Conservation (phyloP, 805 yeast species). For the Yarrowia sp. region DNA sequence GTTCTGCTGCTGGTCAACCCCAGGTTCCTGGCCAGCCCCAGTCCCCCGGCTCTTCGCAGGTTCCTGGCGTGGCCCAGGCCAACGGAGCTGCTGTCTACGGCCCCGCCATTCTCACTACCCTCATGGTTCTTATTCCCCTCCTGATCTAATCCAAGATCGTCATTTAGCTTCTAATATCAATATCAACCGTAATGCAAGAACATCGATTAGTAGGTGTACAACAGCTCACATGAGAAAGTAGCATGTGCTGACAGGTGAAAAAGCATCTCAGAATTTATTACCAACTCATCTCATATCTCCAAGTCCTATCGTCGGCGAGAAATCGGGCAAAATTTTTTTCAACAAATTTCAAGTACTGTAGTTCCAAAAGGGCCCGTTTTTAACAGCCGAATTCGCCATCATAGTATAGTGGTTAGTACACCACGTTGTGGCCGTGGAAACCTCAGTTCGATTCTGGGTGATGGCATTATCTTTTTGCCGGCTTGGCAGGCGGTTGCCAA, state of each 20-base stretch:
- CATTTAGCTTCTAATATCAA: constrained; percentile 14
- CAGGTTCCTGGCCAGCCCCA: constrained; percentile 7
- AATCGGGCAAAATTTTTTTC: background rate
- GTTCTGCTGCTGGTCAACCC: background rate
- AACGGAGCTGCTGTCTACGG: background rate
- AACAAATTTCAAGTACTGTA: background rate
- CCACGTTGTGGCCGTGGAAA: constrained; percentile 39
- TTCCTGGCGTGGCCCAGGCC: constrained; percentile 9
- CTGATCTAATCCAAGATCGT: background rate
- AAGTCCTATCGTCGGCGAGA: too few species aligned
- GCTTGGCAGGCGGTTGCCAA: too few species aligned
- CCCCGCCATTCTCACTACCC: background rate
- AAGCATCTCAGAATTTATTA: too few species aligned
- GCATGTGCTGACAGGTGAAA: too few species aligned
- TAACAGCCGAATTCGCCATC: constrained; percentile 23
- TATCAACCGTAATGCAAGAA: too few species aligned
- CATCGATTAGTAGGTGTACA: too few species aligned
- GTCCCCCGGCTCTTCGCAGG: background rate
- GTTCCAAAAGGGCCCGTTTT: background rate
- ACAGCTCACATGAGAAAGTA: too few species aligned
- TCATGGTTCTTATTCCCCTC: background rate
- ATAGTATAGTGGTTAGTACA: constrained; percentile 39
- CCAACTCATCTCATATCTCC: too few species aligned
- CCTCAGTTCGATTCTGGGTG: constrained; percentile 40
- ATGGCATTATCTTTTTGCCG: constrained; percentile 31